Percentiles rank a stretch among this genome's conserved stretches.
phyloP scores from a whole-genome alignment of 2,329 filamentous ascomycete species.

The Juglanconis juglandina region DNA sequence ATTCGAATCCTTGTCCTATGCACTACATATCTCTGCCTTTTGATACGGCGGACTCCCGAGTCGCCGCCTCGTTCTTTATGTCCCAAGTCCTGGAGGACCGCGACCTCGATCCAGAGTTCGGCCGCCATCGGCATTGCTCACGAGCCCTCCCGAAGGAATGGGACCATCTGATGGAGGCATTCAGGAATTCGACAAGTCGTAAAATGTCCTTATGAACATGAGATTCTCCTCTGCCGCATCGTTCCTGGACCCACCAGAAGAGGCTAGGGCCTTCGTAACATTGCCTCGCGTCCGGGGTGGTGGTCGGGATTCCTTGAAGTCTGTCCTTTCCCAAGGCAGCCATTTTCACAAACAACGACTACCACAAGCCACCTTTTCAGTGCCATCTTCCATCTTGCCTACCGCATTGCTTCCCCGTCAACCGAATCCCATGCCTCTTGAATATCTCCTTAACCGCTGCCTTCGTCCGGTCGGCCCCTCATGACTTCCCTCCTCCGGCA shows the following conservation, averaged over 20 bases:
- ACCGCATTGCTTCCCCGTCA: background rate
- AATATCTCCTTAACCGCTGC: background rate
- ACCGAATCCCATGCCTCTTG: background rate
- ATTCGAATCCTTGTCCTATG: too few species aligned
- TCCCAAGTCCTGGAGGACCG: too few species aligned
- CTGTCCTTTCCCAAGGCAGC: constrained; percentile 14
- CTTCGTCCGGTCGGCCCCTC: background rate
- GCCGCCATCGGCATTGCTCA: background rate
- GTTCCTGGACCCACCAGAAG: background rate
- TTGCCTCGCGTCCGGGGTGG: background rate
- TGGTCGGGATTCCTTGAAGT: background rate
- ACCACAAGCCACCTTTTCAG: background rate
- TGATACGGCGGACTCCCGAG: too few species aligned
- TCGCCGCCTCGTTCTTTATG: too few species aligned
- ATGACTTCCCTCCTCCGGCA: constrained; percentile 3
- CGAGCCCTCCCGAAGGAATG: background rate
- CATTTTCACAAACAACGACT: background rate
- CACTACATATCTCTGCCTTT: too few species aligned
- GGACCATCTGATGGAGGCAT: background rate
- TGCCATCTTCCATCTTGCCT: background rate
- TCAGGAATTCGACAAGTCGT: background rate
- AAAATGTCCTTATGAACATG: background rate
- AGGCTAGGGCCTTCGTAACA: background rate
- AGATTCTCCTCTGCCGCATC: background rate
- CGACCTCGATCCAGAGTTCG: too few species aligned